Conservation (phyloP, 176 grass and related monocot genomes). For the Puya raimondii region DNA sequence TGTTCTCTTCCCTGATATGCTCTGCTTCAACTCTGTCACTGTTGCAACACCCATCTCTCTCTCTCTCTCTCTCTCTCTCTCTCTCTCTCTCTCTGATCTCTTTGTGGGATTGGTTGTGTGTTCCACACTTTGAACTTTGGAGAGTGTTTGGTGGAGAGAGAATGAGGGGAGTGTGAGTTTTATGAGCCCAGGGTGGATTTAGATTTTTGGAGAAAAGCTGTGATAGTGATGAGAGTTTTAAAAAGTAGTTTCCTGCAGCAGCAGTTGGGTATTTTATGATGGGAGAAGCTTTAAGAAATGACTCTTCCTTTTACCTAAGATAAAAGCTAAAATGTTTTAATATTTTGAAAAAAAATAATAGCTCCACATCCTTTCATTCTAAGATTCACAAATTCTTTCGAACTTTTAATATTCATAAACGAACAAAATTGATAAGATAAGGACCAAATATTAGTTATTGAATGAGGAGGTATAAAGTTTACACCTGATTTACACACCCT, state of each 20-base stretch:
- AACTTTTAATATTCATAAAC: not conserved
- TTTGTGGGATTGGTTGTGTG: not conserved
- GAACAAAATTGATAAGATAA: no score
- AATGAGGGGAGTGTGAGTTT: constrained; percentile 8
- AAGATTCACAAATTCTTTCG: not conserved
- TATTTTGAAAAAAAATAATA: not conserved
- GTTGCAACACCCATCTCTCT: constrained; percentile 74
- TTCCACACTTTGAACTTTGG: constrained; percentile 1
- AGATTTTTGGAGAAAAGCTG: constrained; percentile 1
- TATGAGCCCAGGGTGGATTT: constrained; percentile 32
- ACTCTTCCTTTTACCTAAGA: not conserved
- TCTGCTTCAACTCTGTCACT: constrained; percentile 89
- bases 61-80: constrained; percentile 19
- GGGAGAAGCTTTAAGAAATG: not conserved
- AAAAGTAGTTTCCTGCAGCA: constrained; percentile 4
- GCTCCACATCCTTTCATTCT: not conserved
- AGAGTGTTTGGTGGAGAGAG: constrained; percentile 10
- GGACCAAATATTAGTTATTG: no score
- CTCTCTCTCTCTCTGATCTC: not conserved
- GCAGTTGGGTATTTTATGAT: constrained; percentile 10
- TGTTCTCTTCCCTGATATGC: constrained; percentile 78
- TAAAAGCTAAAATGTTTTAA: not conserved
- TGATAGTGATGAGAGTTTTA: constrained; percentile 30
- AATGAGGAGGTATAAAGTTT: no score
- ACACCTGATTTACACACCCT: no score